phyloP scores from a whole-genome alignment of 1,284 basidiomycete species.

The Sutorius eximius region DNA sequence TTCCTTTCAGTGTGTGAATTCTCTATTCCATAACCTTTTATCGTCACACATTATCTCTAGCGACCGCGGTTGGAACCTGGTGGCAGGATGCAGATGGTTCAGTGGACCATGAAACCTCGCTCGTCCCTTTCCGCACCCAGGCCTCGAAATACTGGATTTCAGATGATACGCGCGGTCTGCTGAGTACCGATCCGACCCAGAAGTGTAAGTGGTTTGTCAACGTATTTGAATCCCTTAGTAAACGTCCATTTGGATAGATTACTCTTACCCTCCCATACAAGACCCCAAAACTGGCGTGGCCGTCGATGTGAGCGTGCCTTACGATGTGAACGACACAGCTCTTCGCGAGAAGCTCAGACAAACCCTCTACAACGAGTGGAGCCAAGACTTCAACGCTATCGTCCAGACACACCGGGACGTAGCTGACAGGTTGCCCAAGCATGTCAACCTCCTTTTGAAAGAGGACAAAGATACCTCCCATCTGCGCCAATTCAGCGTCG shows the following conservation, averaged over 20 bases:
- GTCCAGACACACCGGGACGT: neutral
- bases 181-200: neutral
- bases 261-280: constrained; percentile 20
- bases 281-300: constrained; percentile 1
- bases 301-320: constrained; percentile 16
- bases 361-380: constrained; percentile 8
- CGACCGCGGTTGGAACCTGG: neutral
- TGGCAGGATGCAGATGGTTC: neutral
- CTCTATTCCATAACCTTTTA: neutral
- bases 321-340: constrained; percentile 2
- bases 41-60: neutral
- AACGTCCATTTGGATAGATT: constrained; percentile 9
- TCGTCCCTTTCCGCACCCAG: constrained; percentile 11
- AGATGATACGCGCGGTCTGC: constrained; percentile 6
- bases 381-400: neutral
- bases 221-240: neutral
- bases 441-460: constrained; percentile 9
- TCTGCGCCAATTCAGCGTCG: constrained; percentile 10
- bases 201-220: constrained; percentile 5
- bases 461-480: neutral
- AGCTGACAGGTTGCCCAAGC: neutral
- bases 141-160: constrained; percentile 11
- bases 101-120: neutral
- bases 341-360: constrained; percentile 15
- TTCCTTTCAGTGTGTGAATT: constrained; percentile 10